These are phyloP conservation scores for Clarkia xantiana DNA, from an alignment of 345 rosid genomes.

Conservation along the genomic window DNA sequence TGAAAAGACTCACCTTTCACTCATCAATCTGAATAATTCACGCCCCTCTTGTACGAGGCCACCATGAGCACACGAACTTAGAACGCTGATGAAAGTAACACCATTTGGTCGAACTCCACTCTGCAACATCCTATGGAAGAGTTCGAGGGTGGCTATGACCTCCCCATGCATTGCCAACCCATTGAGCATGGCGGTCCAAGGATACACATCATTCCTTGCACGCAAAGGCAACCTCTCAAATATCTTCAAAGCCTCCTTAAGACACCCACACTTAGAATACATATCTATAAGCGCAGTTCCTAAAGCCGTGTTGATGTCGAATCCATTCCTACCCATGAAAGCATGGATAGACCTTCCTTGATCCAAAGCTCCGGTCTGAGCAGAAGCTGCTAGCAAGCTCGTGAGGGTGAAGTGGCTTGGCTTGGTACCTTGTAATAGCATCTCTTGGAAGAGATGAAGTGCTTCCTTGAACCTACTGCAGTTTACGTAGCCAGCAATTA, in stretches of 20 bases:
- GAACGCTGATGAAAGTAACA: slow-evolving; percentile 29
- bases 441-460: neutral
- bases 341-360: slow-evolving; percentile 5
- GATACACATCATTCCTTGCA: slow-evolving; percentile 9
- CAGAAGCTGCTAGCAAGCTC: slow-evolving; percentile 1
- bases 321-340: neutral
- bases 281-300: slow-evolving; percentile 2
- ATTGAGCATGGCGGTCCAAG: slow-evolving; percentile 35
- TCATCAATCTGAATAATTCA: slow-evolving; percentile 21
- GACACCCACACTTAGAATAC: slow-evolving; percentile 4
- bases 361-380: slow-evolving; percentile 2
- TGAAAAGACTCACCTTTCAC: slow-evolving; percentile 5
- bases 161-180: slow-evolving; percentile 40
- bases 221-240: neutral
- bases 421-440: neutral
- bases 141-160: slow-evolving; percentile 16
- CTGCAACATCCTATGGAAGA: slow-evolving; percentile 24
- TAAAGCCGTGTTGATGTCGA: neutral
- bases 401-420: too few species aligned
- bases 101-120: slow-evolving; percentile 25
- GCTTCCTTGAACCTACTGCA: neutral
- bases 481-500: neutral
- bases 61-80: slow-evolving; percentile 34
- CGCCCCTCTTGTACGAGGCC: slow-evolving; percentile 33
- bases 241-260: neutral